Evolutionary conservation across 169 alveolate species (phyloP), one percentile per base, ranked within the genome.

Genomic region (Ophryocystis elektroscirrha): DNA sequence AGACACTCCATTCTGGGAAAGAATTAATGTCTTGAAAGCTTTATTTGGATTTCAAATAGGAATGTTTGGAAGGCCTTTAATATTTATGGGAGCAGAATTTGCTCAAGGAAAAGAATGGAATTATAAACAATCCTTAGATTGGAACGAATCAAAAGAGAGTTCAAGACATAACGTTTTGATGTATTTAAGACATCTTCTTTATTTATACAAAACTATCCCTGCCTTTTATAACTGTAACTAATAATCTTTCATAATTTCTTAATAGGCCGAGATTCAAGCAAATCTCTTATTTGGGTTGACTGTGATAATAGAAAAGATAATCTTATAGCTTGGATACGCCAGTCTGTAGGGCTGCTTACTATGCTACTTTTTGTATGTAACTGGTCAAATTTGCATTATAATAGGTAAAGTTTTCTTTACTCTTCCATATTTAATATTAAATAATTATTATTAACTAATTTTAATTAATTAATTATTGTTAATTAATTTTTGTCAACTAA

Each of bases 61-160:
- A 15, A 48, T 56, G 56, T 72, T 72, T 6, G 76, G 76, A 16
- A 49, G 76, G 22, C 76, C 76, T 15, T 56, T 67, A 36, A 53
- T 67, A 28, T 67, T 67, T 61, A 65, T 62, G 62, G 76, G 76
- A 1, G 76, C 67, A 4, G 76, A 67, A 44, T 59, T 67, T 37
- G 76, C 70, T 6, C 72, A 62, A 20, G 76, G 76, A 1, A 22
- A 72, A 20, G 76, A 67, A 59, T 67, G 76, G 76, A 67, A 58
- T 36, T 69, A 67, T 29, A 52, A 43, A 53, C 30, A 56, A 56
- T 50, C 12, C 5, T 69, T 67, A 4, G 76, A 67, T 44, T 67
- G 76, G 76, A 71, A 67, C 52, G 76, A 67, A 25, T 69, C 73
- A 12, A 69, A 67, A 22, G 76, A 67, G 45, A 70, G 59, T 16